A percentile compares a stretch with the other conserved stretches of the same genome.
phyloP scores from a whole-genome alignment of 2,329 filamentous ascomycete species.

The Colletotrichum sojae region DNA sequence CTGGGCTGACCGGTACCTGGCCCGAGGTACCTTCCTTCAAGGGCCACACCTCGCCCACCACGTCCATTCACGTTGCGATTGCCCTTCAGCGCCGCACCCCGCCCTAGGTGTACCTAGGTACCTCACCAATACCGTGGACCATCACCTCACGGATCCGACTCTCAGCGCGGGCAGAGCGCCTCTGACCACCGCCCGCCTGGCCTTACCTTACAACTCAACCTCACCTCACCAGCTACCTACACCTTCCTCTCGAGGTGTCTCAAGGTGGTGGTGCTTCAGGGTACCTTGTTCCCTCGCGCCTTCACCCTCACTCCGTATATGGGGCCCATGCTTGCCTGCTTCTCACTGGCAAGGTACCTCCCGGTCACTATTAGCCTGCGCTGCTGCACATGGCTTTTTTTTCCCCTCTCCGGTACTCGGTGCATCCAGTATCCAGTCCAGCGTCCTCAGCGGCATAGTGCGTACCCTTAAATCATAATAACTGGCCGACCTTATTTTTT shows the following conservation, averaged over 20 bases:
- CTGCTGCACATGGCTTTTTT: conserved; percentile 34
- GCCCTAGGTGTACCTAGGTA: too few species aligned
- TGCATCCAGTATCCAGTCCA: conserved; percentile 15
- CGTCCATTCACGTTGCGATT: background rate
- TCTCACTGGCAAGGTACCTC: background rate
- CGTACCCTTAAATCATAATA: conserved; percentile 38
- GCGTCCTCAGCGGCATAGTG: conserved; percentile 4
- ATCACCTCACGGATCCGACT: too few species aligned
- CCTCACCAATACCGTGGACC: too few species aligned
- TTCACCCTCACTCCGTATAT: too few species aligned
- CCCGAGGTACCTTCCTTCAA: conserved; percentile 24
- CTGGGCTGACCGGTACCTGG: conserved; percentile 29
- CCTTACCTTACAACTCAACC: too few species aligned
- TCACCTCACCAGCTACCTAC: background rate
- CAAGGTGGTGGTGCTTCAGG: background rate
- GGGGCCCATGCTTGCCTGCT: too few species aligned
- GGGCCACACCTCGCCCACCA: background rate
- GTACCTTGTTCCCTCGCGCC: background rate
- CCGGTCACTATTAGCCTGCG: conserved; percentile 21
- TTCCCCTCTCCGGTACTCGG: conserved; percentile 42
- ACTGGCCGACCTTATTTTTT: conserved; percentile 42
- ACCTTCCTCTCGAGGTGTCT: conserved; percentile 2
- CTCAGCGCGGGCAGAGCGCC: too few species aligned
- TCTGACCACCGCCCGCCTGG: too few species aligned
- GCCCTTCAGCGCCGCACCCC: too few species aligned